phyloP scores from a whole-genome alignment of 2,329 filamentous ascomycete species.

The Exophiala phaeomuriformis region DNA sequence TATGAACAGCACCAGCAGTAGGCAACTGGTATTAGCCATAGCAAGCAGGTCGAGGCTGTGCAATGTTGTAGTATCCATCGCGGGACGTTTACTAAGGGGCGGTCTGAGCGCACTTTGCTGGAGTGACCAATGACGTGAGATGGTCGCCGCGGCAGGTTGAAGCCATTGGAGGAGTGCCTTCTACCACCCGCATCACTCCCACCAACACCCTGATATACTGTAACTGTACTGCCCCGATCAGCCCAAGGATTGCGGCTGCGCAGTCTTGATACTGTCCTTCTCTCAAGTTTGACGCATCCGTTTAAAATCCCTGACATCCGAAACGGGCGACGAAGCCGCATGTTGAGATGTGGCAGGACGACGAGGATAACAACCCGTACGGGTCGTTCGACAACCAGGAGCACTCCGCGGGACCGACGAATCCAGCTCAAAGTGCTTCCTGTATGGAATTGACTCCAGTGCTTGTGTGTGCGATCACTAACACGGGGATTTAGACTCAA shows the following conservation, averaged over 20 bases:
- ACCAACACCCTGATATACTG: background rate
- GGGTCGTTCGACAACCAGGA: constrained; percentile 87
- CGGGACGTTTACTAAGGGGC: background rate
- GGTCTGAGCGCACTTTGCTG: background rate
- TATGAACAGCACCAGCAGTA: no score
- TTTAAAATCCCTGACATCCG: no score
- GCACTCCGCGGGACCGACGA: constrained; percentile 19
- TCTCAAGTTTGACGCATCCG: background rate
- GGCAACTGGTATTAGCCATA: no score
- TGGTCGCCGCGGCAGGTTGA: background rate
- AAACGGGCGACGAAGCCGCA: background rate
- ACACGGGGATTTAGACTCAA: constrained; percentile 44
- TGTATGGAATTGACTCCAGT: constrained; percentile 8
- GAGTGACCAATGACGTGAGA: constrained; percentile 16
- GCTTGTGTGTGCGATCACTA: background rate
- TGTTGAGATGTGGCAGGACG: constrained; percentile 77
- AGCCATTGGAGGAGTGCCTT: constrained; percentile 5
- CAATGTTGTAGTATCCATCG: background rate
- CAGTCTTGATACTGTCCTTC: background rate
- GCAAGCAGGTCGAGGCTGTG: background rate
- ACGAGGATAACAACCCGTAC: constrained; percentile 98
- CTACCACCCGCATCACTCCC: background rate
- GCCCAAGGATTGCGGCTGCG: no score
- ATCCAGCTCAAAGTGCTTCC: constrained; percentile 13
- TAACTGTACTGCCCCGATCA: no score